Evolutionary conservation across 371 early-diverging fungal species (phyloP).

Genomic region (Paraphysoderma sedebokerense): DNA sequence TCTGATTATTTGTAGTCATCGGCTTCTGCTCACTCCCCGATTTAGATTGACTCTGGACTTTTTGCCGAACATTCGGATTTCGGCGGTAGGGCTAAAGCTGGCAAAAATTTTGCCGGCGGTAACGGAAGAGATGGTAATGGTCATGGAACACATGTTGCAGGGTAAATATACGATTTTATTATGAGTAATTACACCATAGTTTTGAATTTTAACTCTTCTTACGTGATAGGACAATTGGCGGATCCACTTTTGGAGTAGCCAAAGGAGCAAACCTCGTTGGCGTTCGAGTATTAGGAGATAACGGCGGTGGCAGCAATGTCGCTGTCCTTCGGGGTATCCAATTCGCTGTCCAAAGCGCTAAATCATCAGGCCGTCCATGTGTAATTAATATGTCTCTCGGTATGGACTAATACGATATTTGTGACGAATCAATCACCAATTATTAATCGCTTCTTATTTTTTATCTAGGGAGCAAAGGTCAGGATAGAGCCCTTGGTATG

Average conservation of each 20-base stretch:
- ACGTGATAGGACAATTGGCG: conserved; percentile 42
- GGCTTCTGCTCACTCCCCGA: no score
- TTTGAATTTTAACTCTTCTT: conserved; percentile 40
- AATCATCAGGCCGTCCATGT: not conserved
- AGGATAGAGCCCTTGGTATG: no score
- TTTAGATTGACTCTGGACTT: no score
- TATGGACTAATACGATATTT: conserved; percentile 13
- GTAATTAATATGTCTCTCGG: conserved; percentile 40
- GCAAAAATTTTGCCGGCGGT: not conserved
- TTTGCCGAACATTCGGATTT: not conserved
- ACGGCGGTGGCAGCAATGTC: conserved; percentile 8
- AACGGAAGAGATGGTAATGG: not conserved
- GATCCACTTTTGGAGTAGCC: conserved; percentile 45
- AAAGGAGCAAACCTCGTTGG: conserved; percentile 43
- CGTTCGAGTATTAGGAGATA: conserved; percentile 30
- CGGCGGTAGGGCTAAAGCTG: not conserved
- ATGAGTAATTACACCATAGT: no score
- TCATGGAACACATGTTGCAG: conserved; percentile 1
- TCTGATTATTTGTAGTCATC: no score
- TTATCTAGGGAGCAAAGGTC: no score
- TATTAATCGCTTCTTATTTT: no score
- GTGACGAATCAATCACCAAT: no score
- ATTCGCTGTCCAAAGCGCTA: conserved; percentile 2
- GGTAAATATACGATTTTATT: no score
- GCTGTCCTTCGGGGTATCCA: conserved; percentile 10